Evolutionary conservation across 768 basidiomycete genomes (phyloP), one percentile per base, ranked within the genome.

Genomic region (Lyophyllum decastes): DNA sequence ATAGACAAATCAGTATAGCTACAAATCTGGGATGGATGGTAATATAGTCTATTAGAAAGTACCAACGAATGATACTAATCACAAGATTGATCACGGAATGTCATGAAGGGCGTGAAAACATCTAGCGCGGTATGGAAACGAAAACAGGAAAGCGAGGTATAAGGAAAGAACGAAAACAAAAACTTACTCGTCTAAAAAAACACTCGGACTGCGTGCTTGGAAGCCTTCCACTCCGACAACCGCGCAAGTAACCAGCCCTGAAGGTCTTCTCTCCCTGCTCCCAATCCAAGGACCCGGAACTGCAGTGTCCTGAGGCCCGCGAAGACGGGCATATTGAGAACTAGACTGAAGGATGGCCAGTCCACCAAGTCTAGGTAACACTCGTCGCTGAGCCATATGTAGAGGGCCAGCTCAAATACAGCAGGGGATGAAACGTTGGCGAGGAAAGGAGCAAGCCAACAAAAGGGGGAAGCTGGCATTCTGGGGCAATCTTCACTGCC

Each of bases 331-430:
- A 52, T 45, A 17, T 12, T 25, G 12, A 77, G 62, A 12, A 71
- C 49, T 0, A 25, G 22, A 22, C 56, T 65, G 40, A 76, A 50
- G n/a, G 51, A 58, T 16, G 44, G 12, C 75, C 76, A 76, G 48
- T 73, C 64, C 38, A 76, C 59, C 40, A 61, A 40, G 49, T 73
- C 68, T 12, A 76, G 66, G 54, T 76, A 71, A 16, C 45, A 43
- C 59, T 75, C 72, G 17, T 64, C 60, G 26, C 72, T 72, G 44
- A 77, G 57, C 73, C 74, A 76, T 9, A 76, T 59, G 49, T 64
- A 54, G 40, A 75, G 66, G 27, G 59, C 58, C 12, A 73, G 56
- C 38, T 61, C 56, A n/a, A 52, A 44, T 12, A 74, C 27, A 9
- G 49, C 49, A 26, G 71, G 69, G n/a, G 58, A 47, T 33, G 30